A percentile compares a stretch with the other conserved stretches of the same genome.
phyloP scores from a whole-genome alignment of 1,284 basidiomycete species.

The Ustilago vetiveriae region DNA sequence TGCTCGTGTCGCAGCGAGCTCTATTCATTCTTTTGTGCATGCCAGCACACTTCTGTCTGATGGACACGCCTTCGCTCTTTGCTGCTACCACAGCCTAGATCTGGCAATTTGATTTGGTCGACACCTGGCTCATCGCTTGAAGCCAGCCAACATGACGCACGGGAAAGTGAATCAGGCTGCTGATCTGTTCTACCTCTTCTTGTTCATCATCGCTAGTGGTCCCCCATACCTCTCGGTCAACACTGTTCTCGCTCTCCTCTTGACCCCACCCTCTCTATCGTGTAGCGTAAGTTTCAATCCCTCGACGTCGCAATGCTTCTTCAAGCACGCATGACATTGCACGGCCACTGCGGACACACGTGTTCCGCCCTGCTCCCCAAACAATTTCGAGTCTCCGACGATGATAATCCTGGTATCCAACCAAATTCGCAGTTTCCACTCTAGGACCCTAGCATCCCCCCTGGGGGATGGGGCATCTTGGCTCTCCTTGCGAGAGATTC shows the following conservation, averaged over 20 bases:
- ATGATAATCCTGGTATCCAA: constrained; percentile 68
- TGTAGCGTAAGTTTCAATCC: constrained; percentile 26
- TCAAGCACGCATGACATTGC: background rate
- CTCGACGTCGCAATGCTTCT: background rate
- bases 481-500: constrained; percentile 66
- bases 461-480: constrained; percentile 57
- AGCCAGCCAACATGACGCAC: too few relatives aligned
- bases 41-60: constrained; percentile 67
- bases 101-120: background rate
- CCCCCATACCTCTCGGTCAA: too few relatives aligned
- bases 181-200: too few relatives aligned
- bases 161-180: too few relatives aligned
- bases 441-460: constrained; percentile 63
- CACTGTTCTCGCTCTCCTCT: constrained; percentile 1
- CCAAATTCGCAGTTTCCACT: constrained; percentile 68
- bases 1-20: constrained; percentile 63
- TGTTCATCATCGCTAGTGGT: background rate
- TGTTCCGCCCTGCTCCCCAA: background rate
- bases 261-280: constrained; percentile 1
- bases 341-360: background rate
- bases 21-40: constrained; percentile 61
- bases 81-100: background rate
- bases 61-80: constrained; percentile 17
- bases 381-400: constrained; percentile 47
- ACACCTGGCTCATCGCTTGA: constrained; percentile 2